Conservation (phyloP, 805 yeast genomes). For the Wickerhamomyces kurtzmanii region DNA sequence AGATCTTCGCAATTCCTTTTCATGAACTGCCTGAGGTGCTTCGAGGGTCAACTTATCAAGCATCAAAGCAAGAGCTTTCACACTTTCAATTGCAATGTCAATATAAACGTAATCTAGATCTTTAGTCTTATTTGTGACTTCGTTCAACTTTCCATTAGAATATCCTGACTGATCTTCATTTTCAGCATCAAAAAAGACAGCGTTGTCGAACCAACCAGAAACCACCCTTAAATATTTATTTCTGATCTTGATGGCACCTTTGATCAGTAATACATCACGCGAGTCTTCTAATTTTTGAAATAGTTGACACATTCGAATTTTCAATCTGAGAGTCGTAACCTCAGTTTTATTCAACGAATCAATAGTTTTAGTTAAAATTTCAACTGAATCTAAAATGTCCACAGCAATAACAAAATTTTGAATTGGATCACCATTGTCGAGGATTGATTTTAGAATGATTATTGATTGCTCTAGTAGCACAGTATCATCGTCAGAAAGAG, state of each 20-base stretch:
- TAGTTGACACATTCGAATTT: conserved; percentile 32
- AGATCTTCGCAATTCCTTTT: conserved; percentile 40
- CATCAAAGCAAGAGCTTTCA: conserved; percentile 44
- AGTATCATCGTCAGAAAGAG: conserved; percentile 18
- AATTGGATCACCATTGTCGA: conserved; percentile 21
- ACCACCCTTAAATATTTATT: conserved; percentile 35
- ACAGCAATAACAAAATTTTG: conserved; percentile 23
- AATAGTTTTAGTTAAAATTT: conserved; percentile 9
- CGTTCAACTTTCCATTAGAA: conserved; percentile 17
- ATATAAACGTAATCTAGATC: conserved; percentile 39
- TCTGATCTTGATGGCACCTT: conserved; percentile 37
- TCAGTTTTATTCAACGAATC: conserved; percentile 6
- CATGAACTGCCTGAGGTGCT: conserved; percentile 43
- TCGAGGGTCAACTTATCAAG: conserved; percentile 51
- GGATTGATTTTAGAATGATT: conserved; percentile 30
- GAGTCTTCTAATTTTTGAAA: conserved; percentile 24
- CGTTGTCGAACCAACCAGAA: conserved; percentile 44
- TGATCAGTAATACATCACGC: conserved; percentile 22
- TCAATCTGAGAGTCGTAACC: conserved; percentile 20
- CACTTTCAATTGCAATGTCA: conserved; percentile 57
- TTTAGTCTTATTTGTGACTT: conserved; percentile 21
- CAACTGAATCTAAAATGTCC: conserved; percentile 18
- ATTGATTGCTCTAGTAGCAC: conserved; percentile 39
- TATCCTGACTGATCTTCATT: conserved; percentile 10
- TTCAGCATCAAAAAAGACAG: conserved; percentile 31